phyloP scores from a whole-genome alignment of 2,329 filamentous ascomycete genomes.

The Trichoderma asperellum region DNA sequence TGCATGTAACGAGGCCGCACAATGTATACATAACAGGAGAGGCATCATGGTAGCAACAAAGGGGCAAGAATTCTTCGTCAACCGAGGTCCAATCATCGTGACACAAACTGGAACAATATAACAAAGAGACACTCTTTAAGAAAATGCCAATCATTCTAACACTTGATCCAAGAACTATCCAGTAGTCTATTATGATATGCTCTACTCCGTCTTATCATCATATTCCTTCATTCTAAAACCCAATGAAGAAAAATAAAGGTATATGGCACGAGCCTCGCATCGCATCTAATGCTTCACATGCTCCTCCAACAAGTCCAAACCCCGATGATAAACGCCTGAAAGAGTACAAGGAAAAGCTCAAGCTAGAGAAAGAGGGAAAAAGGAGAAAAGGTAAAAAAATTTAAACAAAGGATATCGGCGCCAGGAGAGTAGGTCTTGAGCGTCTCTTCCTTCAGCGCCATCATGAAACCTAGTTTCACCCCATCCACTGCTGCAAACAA shows the following conservation, averaged over 20 bases:
- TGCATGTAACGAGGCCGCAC: no score
- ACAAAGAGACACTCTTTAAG: no score
- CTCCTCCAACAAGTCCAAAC: background rate
- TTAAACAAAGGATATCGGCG: background rate
- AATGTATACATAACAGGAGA: no score
- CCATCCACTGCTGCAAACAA: constrained; percentile 48
- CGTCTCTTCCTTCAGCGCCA: background rate
- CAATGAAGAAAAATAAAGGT: background rate
- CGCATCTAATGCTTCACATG: background rate
- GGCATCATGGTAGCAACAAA: no score
- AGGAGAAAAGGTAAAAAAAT: no score
- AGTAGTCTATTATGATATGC: background rate
- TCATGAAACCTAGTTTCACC: background rate
- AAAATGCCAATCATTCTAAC: no score
- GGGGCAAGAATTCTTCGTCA: no score
- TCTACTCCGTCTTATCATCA: background rate
- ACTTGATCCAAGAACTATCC: background rate
- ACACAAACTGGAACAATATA: no score
- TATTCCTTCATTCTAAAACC: background rate
- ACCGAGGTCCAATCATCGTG: no score
- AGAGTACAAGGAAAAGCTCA: background rate
- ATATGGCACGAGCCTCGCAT: background rate
- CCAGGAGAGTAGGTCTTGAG: no score
- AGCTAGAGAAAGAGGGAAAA: no score
- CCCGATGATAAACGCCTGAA: background rate